Conservation (phyloP, 2,329 filamentous ascomycete species). For the Cylindrodendrum hubeiense region DNA sequence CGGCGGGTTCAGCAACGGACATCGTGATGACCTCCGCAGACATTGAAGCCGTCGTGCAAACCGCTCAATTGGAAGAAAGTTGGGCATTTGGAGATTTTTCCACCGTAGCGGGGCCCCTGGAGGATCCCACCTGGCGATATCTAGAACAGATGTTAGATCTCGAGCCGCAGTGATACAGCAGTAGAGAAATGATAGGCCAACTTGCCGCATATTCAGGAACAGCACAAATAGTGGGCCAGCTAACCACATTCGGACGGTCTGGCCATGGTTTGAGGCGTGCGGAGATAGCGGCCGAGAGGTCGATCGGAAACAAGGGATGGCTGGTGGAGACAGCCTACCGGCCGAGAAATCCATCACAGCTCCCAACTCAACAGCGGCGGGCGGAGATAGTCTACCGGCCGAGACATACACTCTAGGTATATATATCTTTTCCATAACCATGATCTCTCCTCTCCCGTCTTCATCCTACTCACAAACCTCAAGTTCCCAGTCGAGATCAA, state of each 20-base stretch:
- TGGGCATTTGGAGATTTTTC: not conserved
- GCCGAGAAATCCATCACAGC: not conserved
- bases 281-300: slow-evolving; percentile 5
- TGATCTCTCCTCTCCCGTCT: not conserved
- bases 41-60: not conserved
- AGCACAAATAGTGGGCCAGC: not conserved
- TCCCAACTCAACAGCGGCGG: not conserved
- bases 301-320: too few relatives aligned
- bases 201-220: not conserved
- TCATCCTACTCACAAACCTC: not conserved
- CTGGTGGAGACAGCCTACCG: too few relatives aligned
- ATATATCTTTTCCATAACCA: not conserved
- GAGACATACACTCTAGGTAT: slow-evolving; percentile 1
- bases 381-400: slow-evolving; percentile 8
- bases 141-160: slow-evolving; percentile 3
- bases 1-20: not conserved
- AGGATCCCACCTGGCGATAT: not conserved
- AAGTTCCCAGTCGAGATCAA: not conserved
- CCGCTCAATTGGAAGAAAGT: not conserved
- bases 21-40: not conserved
- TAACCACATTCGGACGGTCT: not conserved
- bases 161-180: not conserved
- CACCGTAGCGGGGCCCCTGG: not conserved
- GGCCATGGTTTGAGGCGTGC: slow-evolving; percentile 48
- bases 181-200: not conserved